These are phyloP conservation scores for Coemansia sp. DNA, from an alignment of 192 early-diverging fungal genomes.

Conservation along the genomic window DNA sequence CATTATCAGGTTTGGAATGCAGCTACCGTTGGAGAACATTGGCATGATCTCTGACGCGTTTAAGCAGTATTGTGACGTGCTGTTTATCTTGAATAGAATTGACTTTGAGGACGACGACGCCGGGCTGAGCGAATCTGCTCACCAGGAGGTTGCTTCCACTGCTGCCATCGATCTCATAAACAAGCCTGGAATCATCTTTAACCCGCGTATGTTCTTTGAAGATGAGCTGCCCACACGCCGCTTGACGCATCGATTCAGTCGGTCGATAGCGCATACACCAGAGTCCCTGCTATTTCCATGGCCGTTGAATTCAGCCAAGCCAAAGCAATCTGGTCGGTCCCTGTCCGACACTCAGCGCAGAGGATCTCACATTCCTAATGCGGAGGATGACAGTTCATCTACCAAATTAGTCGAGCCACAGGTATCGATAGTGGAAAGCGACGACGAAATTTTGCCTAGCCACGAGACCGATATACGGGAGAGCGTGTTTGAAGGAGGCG, in stretches of 20 bases:
- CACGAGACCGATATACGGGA: neutral
- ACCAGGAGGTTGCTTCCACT: neutral
- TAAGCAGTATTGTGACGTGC: constrained; percentile 35
- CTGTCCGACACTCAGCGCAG: neutral
- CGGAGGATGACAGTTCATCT: neutral
- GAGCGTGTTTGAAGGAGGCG: neutral
- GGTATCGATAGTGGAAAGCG: neutral
- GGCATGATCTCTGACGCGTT: constrained; percentile 28
- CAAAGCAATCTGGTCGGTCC: neutral
- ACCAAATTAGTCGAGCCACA: neutral
- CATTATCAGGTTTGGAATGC: constrained; percentile 43
- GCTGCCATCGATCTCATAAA: constrained; percentile 24
- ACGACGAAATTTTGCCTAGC: neutral
- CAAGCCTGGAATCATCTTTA: constrained; percentile 36
- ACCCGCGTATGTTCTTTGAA: constrained; percentile 45
- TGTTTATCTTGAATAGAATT: constrained; percentile 19
- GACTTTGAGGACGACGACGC: constrained; percentile 1
- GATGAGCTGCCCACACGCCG: constrained; percentile 32
- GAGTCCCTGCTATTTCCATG: constrained; percentile 20
- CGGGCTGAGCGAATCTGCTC: neutral
- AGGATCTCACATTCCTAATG: neutral
- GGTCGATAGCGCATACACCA: neutral
- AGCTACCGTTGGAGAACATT: constrained; percentile 40
- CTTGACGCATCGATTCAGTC: constrained; percentile 9
- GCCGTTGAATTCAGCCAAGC: neutral